These are phyloP conservation scores for Alternaria postmessia DNA, from an alignment of 2,329 filamentous ascomycete species.

Conservation along the genomic window DNA sequence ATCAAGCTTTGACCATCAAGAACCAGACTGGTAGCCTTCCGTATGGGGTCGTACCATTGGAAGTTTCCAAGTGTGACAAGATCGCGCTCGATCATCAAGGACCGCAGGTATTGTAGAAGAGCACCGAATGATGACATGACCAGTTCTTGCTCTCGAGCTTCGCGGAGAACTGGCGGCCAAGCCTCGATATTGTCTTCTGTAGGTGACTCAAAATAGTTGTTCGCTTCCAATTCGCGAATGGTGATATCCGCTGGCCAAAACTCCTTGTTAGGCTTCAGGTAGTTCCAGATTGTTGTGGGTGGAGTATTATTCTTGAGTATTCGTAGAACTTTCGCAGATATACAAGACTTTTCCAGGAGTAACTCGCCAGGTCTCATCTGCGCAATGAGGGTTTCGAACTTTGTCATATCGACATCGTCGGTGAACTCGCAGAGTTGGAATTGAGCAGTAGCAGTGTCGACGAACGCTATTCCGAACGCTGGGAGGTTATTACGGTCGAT, in stretches of 20 bases:
- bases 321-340: conserved; percentile 88
- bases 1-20: conserved; percentile 95
- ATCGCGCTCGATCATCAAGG: conserved; percentile 85
- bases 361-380: conserved; percentile 90
- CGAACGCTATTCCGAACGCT: conserved; percentile 89
- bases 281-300: conserved; percentile 94
- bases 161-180: conserved; percentile 79
- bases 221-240: conserved; percentile 79
- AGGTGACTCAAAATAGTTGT: conserved; percentile 76
- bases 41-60: conserved; percentile 89
- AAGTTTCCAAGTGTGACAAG: conserved; percentile 92
- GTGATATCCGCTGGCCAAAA: conserved; percentile 90
- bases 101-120: conserved; percentile 82
- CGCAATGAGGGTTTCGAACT: conserved; percentile 95
- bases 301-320: conserved; percentile 96
- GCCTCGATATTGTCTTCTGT: conserved; percentile 66
- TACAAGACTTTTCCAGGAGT: conserved; percentile 79
- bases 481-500: conserved; percentile 74
- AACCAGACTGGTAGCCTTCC: conserved; percentile 86
- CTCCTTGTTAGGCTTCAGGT: conserved; percentile 83
- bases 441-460: conserved; percentile 93
- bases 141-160: conserved; percentile 78
- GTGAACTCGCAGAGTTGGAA: conserved; percentile 93
- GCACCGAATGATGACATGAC: conserved; percentile 92
- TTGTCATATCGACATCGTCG: conserved; percentile 92